Conservation (phyloP, 306 rosid species). For the Pterocarpus santalinus region DNA sequence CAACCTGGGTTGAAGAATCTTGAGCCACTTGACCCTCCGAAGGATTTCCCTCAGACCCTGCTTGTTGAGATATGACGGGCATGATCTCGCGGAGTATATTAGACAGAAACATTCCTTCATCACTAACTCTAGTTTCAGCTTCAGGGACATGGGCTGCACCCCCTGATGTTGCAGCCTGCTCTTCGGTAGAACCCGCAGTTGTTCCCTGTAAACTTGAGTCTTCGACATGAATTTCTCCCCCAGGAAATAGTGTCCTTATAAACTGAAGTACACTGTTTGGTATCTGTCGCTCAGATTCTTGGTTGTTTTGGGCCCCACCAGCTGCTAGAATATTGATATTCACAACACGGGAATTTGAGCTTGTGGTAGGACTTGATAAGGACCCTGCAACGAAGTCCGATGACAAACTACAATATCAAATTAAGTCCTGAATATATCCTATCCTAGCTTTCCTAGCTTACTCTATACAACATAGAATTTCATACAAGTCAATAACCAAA, state of each 20-base stretch:
- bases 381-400: conserved; percentile 62
- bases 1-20: conserved; percentile 69
- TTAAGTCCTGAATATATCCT: conserved; percentile 10
- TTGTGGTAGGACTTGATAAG: conserved; percentile 51
- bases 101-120: conserved; percentile 87
- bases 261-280: conserved; percentile 71
- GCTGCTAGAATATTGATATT: conserved; percentile 76
- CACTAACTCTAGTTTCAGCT: conserved; percentile 71
- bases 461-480: conserved; percentile 28
- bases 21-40: conserved; percentile 53
- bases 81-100: conserved; percentile 81
- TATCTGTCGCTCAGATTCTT: conserved; percentile 78
- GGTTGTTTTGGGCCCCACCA: conserved; percentile 71
- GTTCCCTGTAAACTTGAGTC: conserved; percentile 71
- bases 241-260: conserved; percentile 77
- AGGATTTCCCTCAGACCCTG: conserved; percentile 59
- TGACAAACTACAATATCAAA: conserved; percentile 26
- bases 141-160: conserved; percentile 56
- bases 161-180: conserved; percentile 63
- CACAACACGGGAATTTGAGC: conserved; percentile 66
- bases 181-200: conserved; percentile 53
- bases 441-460: background rate
- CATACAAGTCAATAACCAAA: background rate
- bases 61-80: conserved; percentile 75
- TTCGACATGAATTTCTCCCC: conserved; percentile 89